A percentile compares a stretch with the other conserved stretches of the same genome.
Conservation (phyloP, 139 green algal genomes). For the Auxenochlorella pyrenoidosa region DNA sequence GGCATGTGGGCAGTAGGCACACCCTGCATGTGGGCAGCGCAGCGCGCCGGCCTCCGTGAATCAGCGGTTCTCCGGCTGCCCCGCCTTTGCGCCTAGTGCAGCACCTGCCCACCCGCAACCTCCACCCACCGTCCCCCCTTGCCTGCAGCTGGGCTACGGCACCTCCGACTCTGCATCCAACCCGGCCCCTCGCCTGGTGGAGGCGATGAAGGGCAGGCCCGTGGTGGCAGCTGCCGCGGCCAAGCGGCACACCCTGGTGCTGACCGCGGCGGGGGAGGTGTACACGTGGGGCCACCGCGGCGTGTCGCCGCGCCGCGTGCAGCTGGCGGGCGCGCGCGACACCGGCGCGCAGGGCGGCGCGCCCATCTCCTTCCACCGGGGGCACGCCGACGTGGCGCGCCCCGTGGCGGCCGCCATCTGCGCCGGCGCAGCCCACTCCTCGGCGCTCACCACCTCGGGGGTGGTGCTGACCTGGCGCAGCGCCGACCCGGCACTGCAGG, state of each 20-base stretch:
- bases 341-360: not conserved
- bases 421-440: slow-evolving; percentile 78
- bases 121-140: too few relatives aligned
- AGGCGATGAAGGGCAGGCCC: slow-evolving; percentile 75
- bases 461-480: slow-evolving; percentile 78
- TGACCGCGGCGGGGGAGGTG: slow-evolving; percentile 82
- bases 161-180: slow-evolving; percentile 77
- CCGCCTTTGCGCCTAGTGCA: too few relatives aligned
- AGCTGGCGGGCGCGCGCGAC: slow-evolving; percentile 59
- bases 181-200: slow-evolving; percentile 77
- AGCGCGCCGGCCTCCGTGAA: too few relatives aligned
- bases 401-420: slow-evolving; percentile 70
- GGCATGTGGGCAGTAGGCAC: too few relatives aligned
- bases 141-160: slow-evolving; percentile 87
- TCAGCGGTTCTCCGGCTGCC: too few relatives aligned
- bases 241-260: slow-evolving; percentile 91
- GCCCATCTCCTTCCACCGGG: slow-evolving; percentile 76
- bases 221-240: slow-evolving; percentile 77
- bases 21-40: too few relatives aligned
- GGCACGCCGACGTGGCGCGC: slow-evolving; percentile 67
- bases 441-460: slow-evolving; percentile 68
- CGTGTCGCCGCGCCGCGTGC: slow-evolving; percentile 71
- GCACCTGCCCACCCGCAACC: not conserved
- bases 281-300: slow-evolving; percentile 86
- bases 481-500: slow-evolving; percentile 62